phyloP scores from a whole-genome alignment of 139 green algal genomes.

The Cymbomonas tetramitiformis region DNA sequence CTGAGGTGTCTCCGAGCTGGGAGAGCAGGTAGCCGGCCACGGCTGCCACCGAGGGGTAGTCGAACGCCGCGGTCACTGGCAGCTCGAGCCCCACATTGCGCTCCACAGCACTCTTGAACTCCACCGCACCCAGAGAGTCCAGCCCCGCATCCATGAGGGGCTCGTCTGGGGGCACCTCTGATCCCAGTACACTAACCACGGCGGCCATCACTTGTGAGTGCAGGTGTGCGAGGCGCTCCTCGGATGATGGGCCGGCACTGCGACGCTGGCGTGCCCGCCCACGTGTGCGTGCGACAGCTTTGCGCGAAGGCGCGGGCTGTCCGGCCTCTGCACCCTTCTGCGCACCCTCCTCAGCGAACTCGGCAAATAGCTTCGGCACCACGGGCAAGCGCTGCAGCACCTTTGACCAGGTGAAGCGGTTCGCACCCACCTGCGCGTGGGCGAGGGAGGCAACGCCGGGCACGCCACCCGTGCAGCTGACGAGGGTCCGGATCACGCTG shows the following conservation, averaged over 20 bases:
- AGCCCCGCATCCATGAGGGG: constrained; percentile 56
- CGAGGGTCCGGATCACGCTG: too few species aligned
- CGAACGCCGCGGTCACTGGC: constrained; percentile 42
- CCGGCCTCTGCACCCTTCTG: too few species aligned
- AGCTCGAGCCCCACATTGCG: constrained; percentile 25
- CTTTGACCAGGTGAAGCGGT: too few species aligned
- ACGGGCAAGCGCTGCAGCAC: too few species aligned
- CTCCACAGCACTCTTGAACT: constrained; percentile 28
- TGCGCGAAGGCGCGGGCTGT: too few species aligned
- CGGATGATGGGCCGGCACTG: neutral
- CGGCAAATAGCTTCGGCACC: too few species aligned
- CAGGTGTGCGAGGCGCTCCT: neutral
- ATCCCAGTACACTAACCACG: neutral
- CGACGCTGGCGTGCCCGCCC: constrained; percentile 2
- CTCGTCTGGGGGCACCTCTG: constrained; percentile 23
- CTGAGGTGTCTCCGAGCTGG: neutral
- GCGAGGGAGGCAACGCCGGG: too few species aligned
- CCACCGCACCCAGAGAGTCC: constrained; percentile 51
- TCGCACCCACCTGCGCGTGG: too few species aligned
- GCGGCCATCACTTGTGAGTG: neutral
- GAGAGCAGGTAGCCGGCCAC: neutral
- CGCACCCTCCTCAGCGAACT: too few species aligned
- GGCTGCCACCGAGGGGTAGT: constrained; percentile 29
- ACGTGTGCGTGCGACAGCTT: too few species aligned
- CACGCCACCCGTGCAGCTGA: too few species aligned